phyloP scores from a whole-genome alignment of 1,284 basidiomycete genomes.

The Puccinia horiana region DNA sequence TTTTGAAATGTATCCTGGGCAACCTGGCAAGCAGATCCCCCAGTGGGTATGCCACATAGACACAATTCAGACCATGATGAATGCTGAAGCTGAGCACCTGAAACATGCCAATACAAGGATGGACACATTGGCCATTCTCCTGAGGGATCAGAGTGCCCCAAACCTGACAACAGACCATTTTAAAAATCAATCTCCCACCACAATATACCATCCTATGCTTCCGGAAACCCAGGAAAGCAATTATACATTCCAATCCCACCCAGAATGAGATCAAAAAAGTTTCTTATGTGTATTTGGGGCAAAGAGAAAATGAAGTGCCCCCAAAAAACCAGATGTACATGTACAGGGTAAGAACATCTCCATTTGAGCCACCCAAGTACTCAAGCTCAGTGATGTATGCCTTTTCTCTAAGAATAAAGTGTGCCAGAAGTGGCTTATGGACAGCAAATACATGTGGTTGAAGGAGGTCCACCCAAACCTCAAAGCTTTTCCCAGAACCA shows the following conservation, averaged over 20 bases:
- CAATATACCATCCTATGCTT: background rate
- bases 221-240: background rate
- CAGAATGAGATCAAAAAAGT: background rate
- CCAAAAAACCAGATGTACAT: background rate
- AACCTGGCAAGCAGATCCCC: background rate
- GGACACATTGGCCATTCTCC: background rate
- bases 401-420: background rate
- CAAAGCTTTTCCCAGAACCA: background rate
- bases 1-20: background rate
- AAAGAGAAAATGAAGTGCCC: background rate
- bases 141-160: background rate
- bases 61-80: background rate
- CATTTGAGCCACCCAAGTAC: background rate
- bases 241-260: background rate
- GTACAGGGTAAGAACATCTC: background rate
- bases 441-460: background rate
- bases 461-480: conserved; percentile 2
- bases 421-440: background rate
- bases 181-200: background rate
- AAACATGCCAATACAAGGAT: background rate
- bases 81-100: background rate
- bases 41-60: background rate
- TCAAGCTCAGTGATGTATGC: background rate
- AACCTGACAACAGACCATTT: too few species aligned
- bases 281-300: background rate